phyloP scores from a whole-genome alignment of 78 protist genomes.

The Creolimax fragrantissima region DNA sequence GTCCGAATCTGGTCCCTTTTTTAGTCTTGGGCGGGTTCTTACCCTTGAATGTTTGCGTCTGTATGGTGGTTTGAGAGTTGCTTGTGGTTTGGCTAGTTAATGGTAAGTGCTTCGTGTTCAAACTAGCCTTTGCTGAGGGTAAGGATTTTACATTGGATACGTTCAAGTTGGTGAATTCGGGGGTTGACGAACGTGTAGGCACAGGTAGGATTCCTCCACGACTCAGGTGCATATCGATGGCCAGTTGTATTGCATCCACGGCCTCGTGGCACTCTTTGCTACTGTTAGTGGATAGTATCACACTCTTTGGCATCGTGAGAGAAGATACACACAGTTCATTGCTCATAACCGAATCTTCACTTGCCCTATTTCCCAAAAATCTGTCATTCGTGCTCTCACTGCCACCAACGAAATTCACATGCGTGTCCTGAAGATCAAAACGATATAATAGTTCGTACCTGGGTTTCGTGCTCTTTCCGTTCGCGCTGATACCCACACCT shows the following conservation, averaged over 20 bases:
- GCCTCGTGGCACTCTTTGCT: not conserved
- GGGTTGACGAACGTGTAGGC: too few species aligned
- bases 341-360: not conserved
- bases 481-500: not conserved
- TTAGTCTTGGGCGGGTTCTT: too few species aligned
- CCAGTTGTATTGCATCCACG: not conserved
- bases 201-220: too few species aligned
- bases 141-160: too few species aligned
- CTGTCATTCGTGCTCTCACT: not conserved
- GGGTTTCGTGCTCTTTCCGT: not conserved
- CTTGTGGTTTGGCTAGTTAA: too few species aligned
- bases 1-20: too few species aligned
- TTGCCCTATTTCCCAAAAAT: not conserved
- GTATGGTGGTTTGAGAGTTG: too few species aligned
- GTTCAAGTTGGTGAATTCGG: too few species aligned
- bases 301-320: not conserved
- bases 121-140: too few species aligned
- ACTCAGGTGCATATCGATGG: not conserved
- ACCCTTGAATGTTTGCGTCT: too few species aligned
- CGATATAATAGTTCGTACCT: not conserved
- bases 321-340: not conserved
- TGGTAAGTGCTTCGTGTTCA: too few species aligned
- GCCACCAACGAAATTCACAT: not conserved
- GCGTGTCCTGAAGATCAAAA: not conserved
- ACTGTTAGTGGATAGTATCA: not conserved